Conservation (phyloP, 805 yeast species). For the Yarrowia deformans region DNA sequence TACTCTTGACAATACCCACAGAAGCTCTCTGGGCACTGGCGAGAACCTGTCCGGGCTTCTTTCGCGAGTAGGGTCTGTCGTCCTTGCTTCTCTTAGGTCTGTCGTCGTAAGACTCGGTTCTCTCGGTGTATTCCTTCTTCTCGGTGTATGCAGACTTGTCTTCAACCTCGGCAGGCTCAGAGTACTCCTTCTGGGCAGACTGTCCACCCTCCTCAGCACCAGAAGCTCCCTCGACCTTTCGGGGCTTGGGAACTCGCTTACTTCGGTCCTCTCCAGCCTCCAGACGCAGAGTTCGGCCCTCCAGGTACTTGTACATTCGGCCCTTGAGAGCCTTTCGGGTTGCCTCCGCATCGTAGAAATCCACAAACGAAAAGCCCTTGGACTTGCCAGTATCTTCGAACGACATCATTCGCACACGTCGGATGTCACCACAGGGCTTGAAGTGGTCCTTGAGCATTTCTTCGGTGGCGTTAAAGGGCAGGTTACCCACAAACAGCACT, state of each 20-base stretch:
- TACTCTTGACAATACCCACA: conserved; percentile 85
- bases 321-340: conserved; percentile 85
- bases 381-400: conserved; percentile 96
- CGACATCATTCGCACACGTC: conserved; percentile 92
- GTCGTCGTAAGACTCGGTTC: conserved; percentile 5
- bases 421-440: conserved; percentile 89
- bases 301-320: conserved; percentile 66
- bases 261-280: conserved; percentile 97
- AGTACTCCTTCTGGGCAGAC: conserved; percentile 6
- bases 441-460: conserved; percentile 80
- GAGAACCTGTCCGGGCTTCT: conserved; percentile 75
- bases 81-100: conserved; percentile 31
- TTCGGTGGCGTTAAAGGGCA: conserved; percentile 89
- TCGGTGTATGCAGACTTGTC: conserved; percentile 15
- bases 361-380: conserved; percentile 94
- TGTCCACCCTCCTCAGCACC: not conserved
- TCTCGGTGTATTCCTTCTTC: not conserved
- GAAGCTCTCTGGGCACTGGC: conserved; percentile 89
- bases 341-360: conserved; percentile 79
- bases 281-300: conserved; percentile 79
- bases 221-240: conserved; percentile 5
- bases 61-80: conserved; percentile 43
- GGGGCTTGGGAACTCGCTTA: conserved; percentile 55
- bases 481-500: conserved; percentile 88
- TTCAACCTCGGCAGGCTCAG: conserved; percentile 12